Evolutionary conservation across 345 rosid species (phyloP), one percentile per base, ranked within the genome.

Genomic region (Gossypium anomalum): DNA sequence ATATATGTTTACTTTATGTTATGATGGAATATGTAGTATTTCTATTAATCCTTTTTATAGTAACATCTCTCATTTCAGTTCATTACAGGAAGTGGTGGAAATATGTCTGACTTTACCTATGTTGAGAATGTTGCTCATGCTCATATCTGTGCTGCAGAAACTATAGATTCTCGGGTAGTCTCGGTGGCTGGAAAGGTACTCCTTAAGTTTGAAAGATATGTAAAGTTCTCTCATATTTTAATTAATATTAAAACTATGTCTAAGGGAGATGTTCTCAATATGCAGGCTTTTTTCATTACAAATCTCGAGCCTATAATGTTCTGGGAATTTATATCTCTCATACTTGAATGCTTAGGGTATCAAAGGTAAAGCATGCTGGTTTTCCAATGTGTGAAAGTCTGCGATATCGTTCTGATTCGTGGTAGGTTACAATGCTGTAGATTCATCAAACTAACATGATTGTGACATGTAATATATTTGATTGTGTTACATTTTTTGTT

Each of bases 261-360:
- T 68, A 29, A 48, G 16, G 45, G 73, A 70, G 60, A 29, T 60
- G 66, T 73, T 75, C 75, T 77, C n/a, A 49, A 71, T 64, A 43
- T 94, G 83, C 79, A 95, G 98, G 97, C 89, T 38, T 95, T 92
- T 79, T 91, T 93, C 75, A 88, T 95, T 83, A 95, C 98, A 6
- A 90, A 95, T 86, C 82, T 82, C 10, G 84, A 93, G 83, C 97
- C 93, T 12, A 67, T 90, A 74, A 87, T 75, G 82, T 93, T 91
- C 77, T 91, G 91, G 96, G 90, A 89, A 58, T 93, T 93, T 80
- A 85, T 90, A 11, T 87, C 93, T 64, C 75, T 77, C 59, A 73
- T 93, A 63, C 79, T 90, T 73, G 92, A 85, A 83, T 92, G 94
- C 82, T 73, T 95, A 86, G 92, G 93, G 62, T 93, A 90, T 84